phyloP scores from a whole-genome alignment of 2,329 filamentous ascomycete species.

The Xylariaceae sp. region DNA sequence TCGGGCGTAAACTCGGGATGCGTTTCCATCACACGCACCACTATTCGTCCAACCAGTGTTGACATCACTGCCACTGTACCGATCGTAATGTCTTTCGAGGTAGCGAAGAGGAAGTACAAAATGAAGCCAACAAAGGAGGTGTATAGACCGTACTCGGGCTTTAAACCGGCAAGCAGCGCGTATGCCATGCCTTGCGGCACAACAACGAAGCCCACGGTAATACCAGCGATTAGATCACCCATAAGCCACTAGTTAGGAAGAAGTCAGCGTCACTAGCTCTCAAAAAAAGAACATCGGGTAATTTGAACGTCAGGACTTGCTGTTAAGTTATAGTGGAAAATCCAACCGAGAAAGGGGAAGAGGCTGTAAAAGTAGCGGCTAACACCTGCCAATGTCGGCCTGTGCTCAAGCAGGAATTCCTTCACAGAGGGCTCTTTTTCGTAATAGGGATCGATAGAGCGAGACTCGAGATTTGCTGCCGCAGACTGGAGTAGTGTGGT shows the following conservation, averaged over 20 bases:
- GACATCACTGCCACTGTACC: conserved; percentile 67
- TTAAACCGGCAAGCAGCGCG: conserved; percentile 54
- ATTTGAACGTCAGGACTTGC: conserved; percentile 59
- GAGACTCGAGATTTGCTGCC: conserved; percentile 31
- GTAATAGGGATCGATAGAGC: conserved; percentile 71
- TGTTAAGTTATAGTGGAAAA: conserved; percentile 80
- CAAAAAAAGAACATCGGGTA: conserved; percentile 84
- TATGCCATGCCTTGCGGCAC: conserved; percentile 63
- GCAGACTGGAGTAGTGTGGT: conserved; percentile 36
- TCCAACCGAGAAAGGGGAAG: conserved; percentile 90
- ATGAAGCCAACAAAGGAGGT: conserved; percentile 47
- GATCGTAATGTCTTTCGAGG: conserved; percentile 73
- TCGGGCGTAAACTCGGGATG: conserved; percentile 49
- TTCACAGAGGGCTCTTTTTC: conserved; percentile 77
- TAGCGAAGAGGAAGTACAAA: conserved; percentile 48
- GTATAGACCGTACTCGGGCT: conserved; percentile 55
- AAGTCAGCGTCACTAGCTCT: conserved; percentile 56
- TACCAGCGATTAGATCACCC: conserved; percentile 42
- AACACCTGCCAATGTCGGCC: conserved; percentile 63
- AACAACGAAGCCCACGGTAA: conserved; percentile 59
- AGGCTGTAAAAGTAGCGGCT: conserved; percentile 68
- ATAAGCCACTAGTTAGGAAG: conserved; percentile 12
- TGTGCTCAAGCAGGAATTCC: conserved; percentile 72
- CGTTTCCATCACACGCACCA: conserved; percentile 46
- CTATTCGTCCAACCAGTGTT: conserved; percentile 56